These are phyloP conservation scores for Barnettozyma sucrosica DNA, from an alignment of 805 yeast species.

Conservation along the genomic window DNA sequence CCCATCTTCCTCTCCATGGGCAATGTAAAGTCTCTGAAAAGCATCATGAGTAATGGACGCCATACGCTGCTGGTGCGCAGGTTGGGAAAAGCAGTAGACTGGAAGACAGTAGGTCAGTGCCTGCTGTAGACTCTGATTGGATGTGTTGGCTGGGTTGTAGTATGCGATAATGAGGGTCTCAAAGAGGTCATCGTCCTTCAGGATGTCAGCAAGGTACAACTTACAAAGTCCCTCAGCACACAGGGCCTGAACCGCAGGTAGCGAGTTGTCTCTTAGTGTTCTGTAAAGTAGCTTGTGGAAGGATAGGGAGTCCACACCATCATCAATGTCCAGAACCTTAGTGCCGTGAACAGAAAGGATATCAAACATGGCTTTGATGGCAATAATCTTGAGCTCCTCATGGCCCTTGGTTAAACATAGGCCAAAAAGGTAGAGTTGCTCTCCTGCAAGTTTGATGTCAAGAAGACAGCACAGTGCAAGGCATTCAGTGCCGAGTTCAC, in stretches of 20 bases:
- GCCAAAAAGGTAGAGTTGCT: slow-evolving; percentile 60
- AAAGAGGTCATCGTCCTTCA: slow-evolving; percentile 63
- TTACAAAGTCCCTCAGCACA: slow-evolving; percentile 87
- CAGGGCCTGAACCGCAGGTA: slow-evolving; percentile 65
- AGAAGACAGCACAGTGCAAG: slow-evolving; percentile 76
- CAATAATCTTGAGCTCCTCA: slow-evolving; percentile 52
- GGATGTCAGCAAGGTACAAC: slow-evolving; percentile 68
- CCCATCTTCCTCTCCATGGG: slow-evolving; percentile 32
- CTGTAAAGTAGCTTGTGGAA: slow-evolving; percentile 66
- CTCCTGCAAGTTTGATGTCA: slow-evolving; percentile 59
- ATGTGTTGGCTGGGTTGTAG: slow-evolving; percentile 60
- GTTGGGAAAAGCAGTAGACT: slow-evolving; percentile 75
- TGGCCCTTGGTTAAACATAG: slow-evolving; percentile 65
- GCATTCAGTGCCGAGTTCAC: slow-evolving; percentile 65
- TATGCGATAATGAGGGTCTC: slow-evolving; percentile 69
- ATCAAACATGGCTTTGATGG: slow-evolving; percentile 71
- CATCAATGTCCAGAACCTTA: slow-evolving; percentile 53
- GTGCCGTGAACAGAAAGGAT: slow-evolving; percentile 73
- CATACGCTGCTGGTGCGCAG: slow-evolving; percentile 61
- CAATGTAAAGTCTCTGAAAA: slow-evolving; percentile 47
- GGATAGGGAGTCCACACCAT: slow-evolving; percentile 58
- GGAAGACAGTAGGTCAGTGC: slow-evolving; percentile 84
- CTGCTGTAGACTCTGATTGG: slow-evolving; percentile 66
- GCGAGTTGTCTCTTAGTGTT: slow-evolving; percentile 48
- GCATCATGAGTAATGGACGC: slow-evolving; percentile 63